Base-by-base conservation (phyloP, 371 early-diverging fungal species). In the Dentiscutata heterogama region DNA sequence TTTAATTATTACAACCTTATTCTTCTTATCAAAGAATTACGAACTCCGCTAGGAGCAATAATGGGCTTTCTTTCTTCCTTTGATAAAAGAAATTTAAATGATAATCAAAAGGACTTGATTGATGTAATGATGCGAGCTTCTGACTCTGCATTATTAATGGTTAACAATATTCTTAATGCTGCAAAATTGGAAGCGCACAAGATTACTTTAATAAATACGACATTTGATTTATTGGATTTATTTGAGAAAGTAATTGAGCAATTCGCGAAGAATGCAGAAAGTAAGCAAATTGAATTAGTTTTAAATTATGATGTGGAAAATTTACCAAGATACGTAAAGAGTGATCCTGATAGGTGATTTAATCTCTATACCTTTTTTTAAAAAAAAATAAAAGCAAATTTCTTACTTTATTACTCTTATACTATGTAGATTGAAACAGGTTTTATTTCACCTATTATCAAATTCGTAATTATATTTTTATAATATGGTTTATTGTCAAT, bases 151-250 rank as follows among this genome's bases (percentile, higher is more conserved):
- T 84, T 90, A 84, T 86, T 86, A 0, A 82, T 92, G 5, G 88
- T 90, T 46, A 88, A 91, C 72, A 90, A 92, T 82, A 89, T 92
- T 39, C 82, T 92, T 29, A 91, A 92, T 74, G 89, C 87, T 73
- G 88, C 89, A 25, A 91, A 90, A 83, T 85, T 92, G 25, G 92
- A 92, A 81, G 88, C 90, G 22, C 89, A 89, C 4, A 89, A 90
- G 63, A 76, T 92, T 14, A 85, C 83, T 2, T 82, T 92, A 64
- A 87, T 88, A 46, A 81, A 77, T 11, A 83, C 84, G 2, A 63
- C 82, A 54, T 77, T 92, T 31, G 90, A 90, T n/a, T 87, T 91
- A 2, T 80, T 88, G 35, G 88, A 86, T 1, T 86, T 93, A 2
- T 78, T 89, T 58, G 87, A 88, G 53, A 87, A 87, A 14, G 88